Percentiles rank a stretch among this genome's conserved stretches.
phyloP scores from a whole-genome alignment of 352 stramenopile genomes.

The Aphanomyces invadans region DNA sequence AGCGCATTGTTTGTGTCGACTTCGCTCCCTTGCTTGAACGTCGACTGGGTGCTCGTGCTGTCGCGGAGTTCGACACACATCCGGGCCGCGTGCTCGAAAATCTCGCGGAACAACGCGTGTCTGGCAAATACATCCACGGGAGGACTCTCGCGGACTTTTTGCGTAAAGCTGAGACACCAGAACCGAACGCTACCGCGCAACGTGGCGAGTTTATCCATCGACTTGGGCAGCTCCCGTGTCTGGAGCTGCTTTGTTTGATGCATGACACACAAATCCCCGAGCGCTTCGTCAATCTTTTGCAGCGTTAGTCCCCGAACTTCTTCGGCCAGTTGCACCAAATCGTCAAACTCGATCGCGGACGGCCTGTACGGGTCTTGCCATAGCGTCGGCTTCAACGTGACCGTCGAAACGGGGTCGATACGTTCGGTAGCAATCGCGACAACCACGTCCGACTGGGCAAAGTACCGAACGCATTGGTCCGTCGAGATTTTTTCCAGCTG shows the following conservation, averaged over 20 bases:
- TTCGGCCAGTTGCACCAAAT: constrained; percentile 61
- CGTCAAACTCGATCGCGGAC: constrained; percentile 50
- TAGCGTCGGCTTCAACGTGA: constrained; percentile 69
- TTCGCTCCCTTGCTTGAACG: constrained; percentile 59
- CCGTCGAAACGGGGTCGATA: constrained; percentile 71
- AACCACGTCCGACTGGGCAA: constrained; percentile 58
- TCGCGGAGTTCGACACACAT: constrained; percentile 62
- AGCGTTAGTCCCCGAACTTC: constrained; percentile 73
- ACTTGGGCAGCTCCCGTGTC: background rate
- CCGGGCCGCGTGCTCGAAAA: constrained; percentile 64
- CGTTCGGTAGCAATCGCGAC: constrained; percentile 73
- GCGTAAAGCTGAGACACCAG: constrained; percentile 16
- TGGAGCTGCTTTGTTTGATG: constrained; percentile 9
- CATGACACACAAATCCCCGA: constrained; percentile 38
- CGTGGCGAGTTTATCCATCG: background rate
- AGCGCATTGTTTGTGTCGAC: constrained; percentile 58
- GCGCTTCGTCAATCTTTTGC: constrained; percentile 67
- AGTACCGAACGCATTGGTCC: constrained; percentile 53
- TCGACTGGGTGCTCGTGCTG: constrained; percentile 66
- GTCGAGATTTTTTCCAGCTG: constrained; percentile 37
- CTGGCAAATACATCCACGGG: constrained; percentile 70
- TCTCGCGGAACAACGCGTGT: constrained; percentile 74
- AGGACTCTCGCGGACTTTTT: constrained; percentile 53
- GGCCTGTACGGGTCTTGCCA: constrained; percentile 72
- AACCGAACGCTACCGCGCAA: background rate